These are phyloP conservation scores for Pseudoscleropodium purum DNA, from an alignment of 225 moss, liverwort and hornwort genomes.

Conservation along the genomic window DNA sequence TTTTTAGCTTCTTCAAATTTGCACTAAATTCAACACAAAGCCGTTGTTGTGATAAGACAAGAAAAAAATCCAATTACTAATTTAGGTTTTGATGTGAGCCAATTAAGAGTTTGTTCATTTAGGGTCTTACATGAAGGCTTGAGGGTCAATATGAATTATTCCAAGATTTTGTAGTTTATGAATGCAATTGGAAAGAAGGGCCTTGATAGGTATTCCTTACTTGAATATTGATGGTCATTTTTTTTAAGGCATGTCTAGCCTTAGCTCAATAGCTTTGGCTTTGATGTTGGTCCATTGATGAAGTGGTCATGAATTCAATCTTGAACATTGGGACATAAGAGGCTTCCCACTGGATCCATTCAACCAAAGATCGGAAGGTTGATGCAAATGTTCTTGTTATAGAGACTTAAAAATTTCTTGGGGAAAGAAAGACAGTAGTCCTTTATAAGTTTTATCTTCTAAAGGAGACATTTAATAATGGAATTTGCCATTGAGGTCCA, in stretches of 20 bases:
- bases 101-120: no score
- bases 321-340: rapidly evolving
- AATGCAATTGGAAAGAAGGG: no score
- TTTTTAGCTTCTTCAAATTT: no score
- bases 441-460: neutral
- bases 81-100: no score
- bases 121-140: no score
- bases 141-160: neutral
- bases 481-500: neutral
- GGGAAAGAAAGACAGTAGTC: rapidly evolving
- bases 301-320: neutral
- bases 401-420: neutral
- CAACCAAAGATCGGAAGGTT: neutral
- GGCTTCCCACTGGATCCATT: rapidly evolving
- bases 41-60: no score
- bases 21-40: no score
- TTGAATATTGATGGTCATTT: neutral
- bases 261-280: neutral
- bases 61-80: no score
- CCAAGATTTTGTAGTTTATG: no score
- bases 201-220: neutral
- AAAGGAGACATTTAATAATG: rapidly evolving
- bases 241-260: rapidly evolving
- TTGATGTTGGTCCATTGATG: rapidly evolving
- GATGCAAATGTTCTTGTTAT: no score